Percentiles rank a stretch among this genome's conserved stretches.
Conservation (phyloP, 2,329 filamentous ascomycete genomes). For the Hypoxylon sp. region DNA sequence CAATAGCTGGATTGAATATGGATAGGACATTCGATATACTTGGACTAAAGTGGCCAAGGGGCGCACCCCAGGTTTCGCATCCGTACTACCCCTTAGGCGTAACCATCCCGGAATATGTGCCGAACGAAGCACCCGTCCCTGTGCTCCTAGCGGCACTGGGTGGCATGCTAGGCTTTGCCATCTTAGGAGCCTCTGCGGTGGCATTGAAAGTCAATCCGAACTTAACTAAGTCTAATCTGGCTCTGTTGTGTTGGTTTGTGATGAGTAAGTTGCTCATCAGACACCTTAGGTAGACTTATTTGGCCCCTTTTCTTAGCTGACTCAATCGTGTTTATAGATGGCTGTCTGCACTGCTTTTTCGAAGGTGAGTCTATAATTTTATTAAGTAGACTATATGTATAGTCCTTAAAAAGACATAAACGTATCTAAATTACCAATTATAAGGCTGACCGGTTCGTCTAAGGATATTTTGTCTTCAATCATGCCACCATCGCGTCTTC, state of each 20-base stretch:
- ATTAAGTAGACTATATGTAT: not conserved
- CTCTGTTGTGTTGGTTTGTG: constrained; percentile 68
- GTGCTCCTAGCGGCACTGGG: constrained; percentile 59
- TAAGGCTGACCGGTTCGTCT: not conserved
- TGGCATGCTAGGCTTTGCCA: constrained; percentile 56
- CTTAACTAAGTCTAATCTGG: constrained; percentile 59
- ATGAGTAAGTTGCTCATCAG: constrained; percentile 61
- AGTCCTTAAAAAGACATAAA: not conserved
- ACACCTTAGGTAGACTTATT: not conserved
- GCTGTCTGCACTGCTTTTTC: constrained; percentile 83
- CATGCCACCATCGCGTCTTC: constrained; percentile 75
- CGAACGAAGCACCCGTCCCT: constrained; percentile 61
- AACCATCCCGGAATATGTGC: constrained; percentile 61
- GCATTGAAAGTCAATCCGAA: constrained; percentile 53
- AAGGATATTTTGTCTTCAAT: constrained; percentile 82
- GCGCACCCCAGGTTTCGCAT: constrained; percentile 53
- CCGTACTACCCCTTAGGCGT: constrained; percentile 67
- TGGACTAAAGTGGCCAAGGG: constrained; percentile 1
- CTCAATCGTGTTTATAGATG: constrained; percentile 61
- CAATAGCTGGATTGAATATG: constrained; percentile 13
- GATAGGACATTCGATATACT: constrained; percentile 1
- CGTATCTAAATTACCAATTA: not conserved
- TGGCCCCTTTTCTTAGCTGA: constrained; percentile 8
- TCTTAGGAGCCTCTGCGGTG: constrained; percentile 54
- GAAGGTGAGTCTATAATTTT: constrained; percentile 69